Percentiles rank a stretch among this genome's conserved stretches.
Evolutionary conservation across 1,284 basidiomycete genomes (phyloP).

Genomic region (Polyporus tsugae): DNA sequence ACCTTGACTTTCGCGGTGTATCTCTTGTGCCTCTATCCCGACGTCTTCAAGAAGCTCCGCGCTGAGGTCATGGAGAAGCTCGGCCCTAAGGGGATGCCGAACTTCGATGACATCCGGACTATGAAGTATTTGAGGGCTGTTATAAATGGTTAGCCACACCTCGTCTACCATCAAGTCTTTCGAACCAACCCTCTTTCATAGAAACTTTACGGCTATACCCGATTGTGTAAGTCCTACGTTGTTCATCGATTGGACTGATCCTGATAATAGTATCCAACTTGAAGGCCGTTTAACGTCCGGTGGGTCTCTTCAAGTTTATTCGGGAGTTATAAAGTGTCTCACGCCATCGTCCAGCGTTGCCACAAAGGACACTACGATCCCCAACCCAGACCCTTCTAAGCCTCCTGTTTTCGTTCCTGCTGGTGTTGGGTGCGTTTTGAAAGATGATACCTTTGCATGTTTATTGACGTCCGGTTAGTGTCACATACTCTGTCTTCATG

Average conservation of each 20-base stretch:
- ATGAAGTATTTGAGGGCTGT: constrained; percentile 50
- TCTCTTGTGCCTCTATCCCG: constrained; percentile 50
- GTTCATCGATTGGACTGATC: background rate
- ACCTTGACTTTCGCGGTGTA: constrained; percentile 52
- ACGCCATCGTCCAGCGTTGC: constrained; percentile 21
- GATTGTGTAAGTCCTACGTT: constrained; percentile 41
- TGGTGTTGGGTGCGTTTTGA: constrained; percentile 28
- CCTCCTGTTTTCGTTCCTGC: constrained; percentile 40
- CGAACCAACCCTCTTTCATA: constrained; percentile 13
- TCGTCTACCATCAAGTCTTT: background rate
- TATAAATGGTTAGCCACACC: constrained; percentile 34
- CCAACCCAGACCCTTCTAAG: constrained; percentile 33
- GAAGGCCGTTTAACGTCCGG: constrained; percentile 40
- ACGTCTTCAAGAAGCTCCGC: constrained; percentile 46
- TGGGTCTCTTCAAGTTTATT: constrained; percentile 10
- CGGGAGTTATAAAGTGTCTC: background rate
- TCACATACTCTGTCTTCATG: constrained; percentile 38
- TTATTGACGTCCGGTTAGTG: constrained; percentile 11
- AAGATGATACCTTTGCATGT: background rate
- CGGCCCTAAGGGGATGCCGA: constrained; percentile 45
- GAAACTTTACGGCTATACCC: constrained; percentile 45
- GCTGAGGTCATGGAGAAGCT: constrained; percentile 51
- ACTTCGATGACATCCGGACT: constrained; percentile 48
- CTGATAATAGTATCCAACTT: background rate
- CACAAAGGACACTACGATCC: constrained; percentile 33